phyloP scores from a whole-genome alignment of 495 filamentous ascomycete species.

The Pseudomonodictys pantanalensis region DNA sequence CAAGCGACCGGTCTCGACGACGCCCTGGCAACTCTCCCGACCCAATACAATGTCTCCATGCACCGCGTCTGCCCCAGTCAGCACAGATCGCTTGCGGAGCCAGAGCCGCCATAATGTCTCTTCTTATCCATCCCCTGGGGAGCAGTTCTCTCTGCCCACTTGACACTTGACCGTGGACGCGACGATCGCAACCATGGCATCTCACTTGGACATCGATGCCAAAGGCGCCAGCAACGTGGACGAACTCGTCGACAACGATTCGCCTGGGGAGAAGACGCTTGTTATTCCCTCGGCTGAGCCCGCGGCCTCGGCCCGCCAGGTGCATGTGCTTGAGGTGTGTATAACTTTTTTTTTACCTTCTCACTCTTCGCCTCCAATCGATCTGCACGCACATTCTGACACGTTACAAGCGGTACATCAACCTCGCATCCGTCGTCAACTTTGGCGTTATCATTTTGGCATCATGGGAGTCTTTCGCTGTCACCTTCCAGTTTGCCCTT shows the following conservation, averaged over 20 bases:
- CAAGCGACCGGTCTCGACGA: no score
- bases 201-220: background rate
- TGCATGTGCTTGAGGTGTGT: constrained; percentile 11
- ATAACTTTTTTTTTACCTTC: background rate
- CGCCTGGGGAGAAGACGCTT: constrained; percentile 11
- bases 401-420: constrained; percentile 26
- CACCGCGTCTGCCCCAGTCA: no score
- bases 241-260: constrained; percentile 7
- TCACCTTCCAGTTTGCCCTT: constrained; percentile 32
- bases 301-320: background rate
- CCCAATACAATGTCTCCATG: no score
- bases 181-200: background rate
- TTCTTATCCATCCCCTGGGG: constrained; percentile 1
- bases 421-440: constrained; percentile 17
- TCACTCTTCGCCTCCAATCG: no score
- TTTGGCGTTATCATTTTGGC: constrained; percentile 28
- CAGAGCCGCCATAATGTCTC: no score
- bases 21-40: no score
- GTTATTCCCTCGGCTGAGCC: background rate
- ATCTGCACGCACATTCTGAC: no score
- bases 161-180: background rate
- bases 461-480: constrained; percentile 35
- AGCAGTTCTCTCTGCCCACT: background rate
- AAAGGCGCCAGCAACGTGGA: constrained; percentile 6
- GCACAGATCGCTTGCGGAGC: no score